A percentile compares a stretch with the other conserved stretches of the same genome.
Evolutionary conservation across 768 basidiomycete species (phyloP).

Genomic region (Podaxis sp.): DNA sequence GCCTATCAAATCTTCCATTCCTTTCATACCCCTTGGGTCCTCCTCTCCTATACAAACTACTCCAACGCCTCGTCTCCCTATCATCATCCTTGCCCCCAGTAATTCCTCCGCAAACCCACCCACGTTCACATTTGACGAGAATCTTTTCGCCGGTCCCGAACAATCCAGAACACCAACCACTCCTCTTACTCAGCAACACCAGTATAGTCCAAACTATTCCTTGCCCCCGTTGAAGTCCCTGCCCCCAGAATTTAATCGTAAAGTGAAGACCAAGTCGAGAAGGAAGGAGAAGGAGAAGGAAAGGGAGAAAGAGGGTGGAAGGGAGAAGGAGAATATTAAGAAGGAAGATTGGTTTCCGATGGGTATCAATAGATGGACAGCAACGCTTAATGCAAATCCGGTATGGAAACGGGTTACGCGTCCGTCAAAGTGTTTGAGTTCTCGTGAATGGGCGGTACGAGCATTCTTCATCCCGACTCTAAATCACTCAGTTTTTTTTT

Average conservation of each 20-base stretch:
- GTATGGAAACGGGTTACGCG: constrained; percentile 64
- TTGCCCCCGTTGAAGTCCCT: constrained; percentile 53
- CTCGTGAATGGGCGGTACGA: constrained; percentile 80
- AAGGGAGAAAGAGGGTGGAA: constrained; percentile 45
- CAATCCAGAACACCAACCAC: constrained; percentile 11
- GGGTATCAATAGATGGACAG: constrained; percentile 70
- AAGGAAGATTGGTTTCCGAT: constrained; percentile 64
- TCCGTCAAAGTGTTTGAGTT: constrained; percentile 73
- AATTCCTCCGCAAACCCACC: constrained; percentile 10
- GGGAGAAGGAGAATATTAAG: constrained; percentile 32
- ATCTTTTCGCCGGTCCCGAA: constrained; percentile 14
- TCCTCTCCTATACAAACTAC: constrained; percentile 8
- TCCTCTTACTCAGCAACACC: constrained; percentile 26
- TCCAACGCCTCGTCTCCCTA: constrained; percentile 15
- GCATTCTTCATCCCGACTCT: neutral
- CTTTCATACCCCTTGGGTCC: constrained; percentile 5
- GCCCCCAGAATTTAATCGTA: constrained; percentile 47
- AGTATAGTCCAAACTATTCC: constrained; percentile 44
- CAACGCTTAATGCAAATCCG: constrained; percentile 72
- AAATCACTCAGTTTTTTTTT: constrained; percentile 5
- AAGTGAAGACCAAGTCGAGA: constrained; percentile 29
- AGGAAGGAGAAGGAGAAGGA: constrained; percentile 49
- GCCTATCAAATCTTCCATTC: constrained; percentile 11
- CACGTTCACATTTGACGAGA: constrained; percentile 14
- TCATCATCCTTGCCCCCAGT: constrained; percentile 26